These are phyloP conservation scores for Flaveria floridana DNA, from an alignment of 140 eudicot species.

Conservation along the genomic window DNA sequence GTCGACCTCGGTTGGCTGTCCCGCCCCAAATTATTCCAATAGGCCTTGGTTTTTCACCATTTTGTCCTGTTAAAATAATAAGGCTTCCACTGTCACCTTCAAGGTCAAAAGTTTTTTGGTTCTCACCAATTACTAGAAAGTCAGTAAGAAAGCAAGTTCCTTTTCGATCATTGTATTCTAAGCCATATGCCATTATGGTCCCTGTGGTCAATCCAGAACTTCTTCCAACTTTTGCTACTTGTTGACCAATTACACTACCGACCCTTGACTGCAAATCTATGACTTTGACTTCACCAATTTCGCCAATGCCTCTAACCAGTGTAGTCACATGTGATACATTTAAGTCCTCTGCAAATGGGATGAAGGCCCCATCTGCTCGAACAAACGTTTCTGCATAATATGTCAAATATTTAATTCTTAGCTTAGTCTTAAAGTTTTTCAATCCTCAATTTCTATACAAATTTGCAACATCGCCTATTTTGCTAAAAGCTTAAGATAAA, in stretches of 20 bases:
- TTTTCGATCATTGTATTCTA: conserved; percentile 88
- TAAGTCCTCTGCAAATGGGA: conserved; percentile 81
- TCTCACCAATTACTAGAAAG: conserved; percentile 84
- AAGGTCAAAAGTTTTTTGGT: conserved; percentile 84
- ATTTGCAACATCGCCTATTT: not conserved
- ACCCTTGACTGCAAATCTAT: conserved; percentile 83
- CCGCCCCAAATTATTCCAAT: conserved; percentile 97
- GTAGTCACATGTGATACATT: conserved; percentile 62
- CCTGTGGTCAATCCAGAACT: conserved; percentile 92
- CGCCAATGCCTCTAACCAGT: conserved; percentile 72
- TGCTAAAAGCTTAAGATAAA: conserved; percentile 20
- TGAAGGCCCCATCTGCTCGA: conserved; percentile 94
- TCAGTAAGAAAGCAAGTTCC: conserved; percentile 87
- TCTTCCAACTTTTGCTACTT: conserved; percentile 85
- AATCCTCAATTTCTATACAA: not conserved
- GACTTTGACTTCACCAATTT: conserved; percentile 69
- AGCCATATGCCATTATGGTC: conserved; percentile 82
- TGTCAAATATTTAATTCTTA: conserved; percentile 23
- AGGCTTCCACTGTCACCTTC: conserved; percentile 98
- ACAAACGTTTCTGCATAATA: conserved; percentile 81
- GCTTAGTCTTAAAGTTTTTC: not conserved
- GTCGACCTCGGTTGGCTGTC: conserved; percentile 87
- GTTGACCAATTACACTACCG: conserved; percentile 68
- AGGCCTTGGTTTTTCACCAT: conserved; percentile 72
- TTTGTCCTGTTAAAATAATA: conserved; percentile 57